Percentiles rank a stretch among this genome's conserved stretches.
phyloP scores from a whole-genome alignment of 768 basidiomycete species.

The Pisolithus tinctorius region DNA sequence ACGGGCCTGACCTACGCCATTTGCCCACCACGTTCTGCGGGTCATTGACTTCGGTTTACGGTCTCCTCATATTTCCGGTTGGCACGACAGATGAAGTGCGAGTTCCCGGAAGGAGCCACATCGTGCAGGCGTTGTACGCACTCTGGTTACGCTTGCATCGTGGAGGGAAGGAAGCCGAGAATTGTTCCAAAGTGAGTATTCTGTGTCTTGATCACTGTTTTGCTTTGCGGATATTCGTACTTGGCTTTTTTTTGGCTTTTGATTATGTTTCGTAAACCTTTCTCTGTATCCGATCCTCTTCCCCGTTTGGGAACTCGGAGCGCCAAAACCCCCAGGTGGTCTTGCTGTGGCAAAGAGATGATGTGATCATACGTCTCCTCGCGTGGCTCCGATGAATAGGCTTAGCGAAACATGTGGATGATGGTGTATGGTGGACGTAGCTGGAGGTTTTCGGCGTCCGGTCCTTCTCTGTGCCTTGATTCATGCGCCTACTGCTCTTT shows the following conservation, averaged over 20 bases:
- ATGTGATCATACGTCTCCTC: constrained; percentile 1
- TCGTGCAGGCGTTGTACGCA: constrained; percentile 74
- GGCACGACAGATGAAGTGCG: constrained; percentile 71
- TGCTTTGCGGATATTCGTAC: neutral
- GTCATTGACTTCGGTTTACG: constrained; percentile 9
- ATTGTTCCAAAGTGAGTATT: constrained; percentile 74
- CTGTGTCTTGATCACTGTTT: neutral
- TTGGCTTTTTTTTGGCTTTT: constrained; percentile 15
- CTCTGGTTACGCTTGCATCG: constrained; percentile 71
- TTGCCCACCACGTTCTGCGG: neutral
- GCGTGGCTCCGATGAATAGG: neutral
- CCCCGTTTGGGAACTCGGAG: constrained; percentile 20
- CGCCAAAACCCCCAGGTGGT: constrained; percentile 13
- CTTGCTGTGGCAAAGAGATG: neutral
- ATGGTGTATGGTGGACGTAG: neutral
- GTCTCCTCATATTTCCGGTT: constrained; percentile 7
- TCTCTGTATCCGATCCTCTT: constrained; percentile 1
- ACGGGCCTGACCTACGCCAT: neutral
- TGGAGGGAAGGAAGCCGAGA: constrained; percentile 75
- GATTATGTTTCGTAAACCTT: constrained; percentile 7
- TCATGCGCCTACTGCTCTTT: neutral
- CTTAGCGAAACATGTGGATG: neutral
- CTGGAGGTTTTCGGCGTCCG: neutral
- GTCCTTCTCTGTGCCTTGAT: neutral
- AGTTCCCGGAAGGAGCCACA: constrained; percentile 63